These are phyloP conservation scores for Penicillium sp. DNA, from an alignment of 2,329 filamentous ascomycete species.

Conservation along the genomic window DNA sequence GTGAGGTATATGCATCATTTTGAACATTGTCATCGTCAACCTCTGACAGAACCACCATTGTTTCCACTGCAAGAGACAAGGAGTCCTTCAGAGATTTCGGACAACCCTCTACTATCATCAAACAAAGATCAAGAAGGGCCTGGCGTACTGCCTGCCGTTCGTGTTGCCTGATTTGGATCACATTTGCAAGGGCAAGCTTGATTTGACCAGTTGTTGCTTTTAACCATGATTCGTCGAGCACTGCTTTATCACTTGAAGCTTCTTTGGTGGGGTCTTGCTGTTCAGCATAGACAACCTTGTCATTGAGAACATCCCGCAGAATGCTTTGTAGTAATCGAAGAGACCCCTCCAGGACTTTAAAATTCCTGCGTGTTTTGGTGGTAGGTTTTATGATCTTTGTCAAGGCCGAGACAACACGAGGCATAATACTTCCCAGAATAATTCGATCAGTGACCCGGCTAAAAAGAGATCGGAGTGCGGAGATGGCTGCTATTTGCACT, in stretches of 20 bases:
- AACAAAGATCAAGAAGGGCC: constrained; percentile 66
- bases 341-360: constrained; percentile 60
- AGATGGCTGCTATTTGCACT: constrained; percentile 68
- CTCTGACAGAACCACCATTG: constrained; percentile 65
- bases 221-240: constrained; percentile 62
- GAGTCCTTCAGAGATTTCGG: constrained; percentile 67
- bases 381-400: constrained; percentile 70
- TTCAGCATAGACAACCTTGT: constrained; percentile 28
- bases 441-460: constrained; percentile 64
- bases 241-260: constrained; percentile 33
- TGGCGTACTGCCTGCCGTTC: constrained; percentile 64
- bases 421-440: constrained; percentile 80
- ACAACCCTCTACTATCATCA: constrained; percentile 74
- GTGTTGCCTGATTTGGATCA: constrained; percentile 71
- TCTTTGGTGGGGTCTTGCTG: constrained; percentile 21
- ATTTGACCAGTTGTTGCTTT: constrained; percentile 76
- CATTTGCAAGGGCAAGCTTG: constrained; percentile 72
- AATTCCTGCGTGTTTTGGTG: constrained; percentile 56
- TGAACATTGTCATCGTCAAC: constrained; percentile 43
- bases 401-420: constrained; percentile 78
- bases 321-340: constrained; percentile 55
- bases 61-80: constrained; percentile 71
- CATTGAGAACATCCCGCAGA: constrained; percentile 45
- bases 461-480: constrained; percentile 61
- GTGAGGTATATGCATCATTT: constrained; percentile 32